A percentile compares a stretch with the other conserved stretches of the same genome.
Conservation (phyloP, 805 yeast species). For the Saccharomycopsis fibuligera region DNA sequence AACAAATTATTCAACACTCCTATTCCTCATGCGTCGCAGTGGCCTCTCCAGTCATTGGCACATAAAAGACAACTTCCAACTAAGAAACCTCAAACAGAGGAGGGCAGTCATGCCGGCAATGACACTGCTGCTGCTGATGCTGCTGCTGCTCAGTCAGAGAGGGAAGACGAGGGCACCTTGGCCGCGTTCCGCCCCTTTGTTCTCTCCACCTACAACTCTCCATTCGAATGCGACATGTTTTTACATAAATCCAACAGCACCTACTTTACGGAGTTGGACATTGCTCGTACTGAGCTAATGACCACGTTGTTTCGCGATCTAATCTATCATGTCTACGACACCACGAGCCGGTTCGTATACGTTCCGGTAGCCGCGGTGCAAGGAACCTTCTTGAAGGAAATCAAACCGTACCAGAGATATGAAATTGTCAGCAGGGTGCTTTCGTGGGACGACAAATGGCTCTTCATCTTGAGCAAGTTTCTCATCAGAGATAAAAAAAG, state of each 20-base stretch:
- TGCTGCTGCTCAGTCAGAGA: conserved; percentile 19
- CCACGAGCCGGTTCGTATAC: conserved; percentile 43
- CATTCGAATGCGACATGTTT: conserved; percentile 79
- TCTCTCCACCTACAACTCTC: conserved; percentile 54
- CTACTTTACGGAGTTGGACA: conserved; percentile 74
- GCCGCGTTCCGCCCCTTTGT: conserved; percentile 39
- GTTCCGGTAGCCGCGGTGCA: conserved; percentile 73
- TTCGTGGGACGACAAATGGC: conserved; percentile 88
- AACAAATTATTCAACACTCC: too few species aligned
- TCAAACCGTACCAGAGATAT: conserved; percentile 59
- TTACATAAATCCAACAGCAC: conserved; percentile 85
- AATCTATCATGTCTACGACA: conserved; percentile 39
- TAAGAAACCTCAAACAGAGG: conserved; percentile 22
- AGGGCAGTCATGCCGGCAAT: conserved; percentile 23
- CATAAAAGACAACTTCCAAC: too few species aligned
- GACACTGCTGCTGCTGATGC: conserved; percentile 6
- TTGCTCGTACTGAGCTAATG: conserved; percentile 64
- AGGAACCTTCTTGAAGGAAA: conserved; percentile 63
- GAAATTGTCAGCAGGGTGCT: conserved; percentile 50
- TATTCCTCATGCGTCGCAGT: too few species aligned
- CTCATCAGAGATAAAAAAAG: conserved; percentile 25
- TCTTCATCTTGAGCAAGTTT: conserved; percentile 64
- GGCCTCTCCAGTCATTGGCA: too few species aligned
- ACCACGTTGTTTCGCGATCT: conserved; percentile 49
- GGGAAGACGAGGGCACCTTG: conserved; percentile 17